Evolutionary conservation across 805 yeast genomes (phyloP), one percentile per base, ranked within the genome.

Genomic region (Candida berthetii): DNA sequence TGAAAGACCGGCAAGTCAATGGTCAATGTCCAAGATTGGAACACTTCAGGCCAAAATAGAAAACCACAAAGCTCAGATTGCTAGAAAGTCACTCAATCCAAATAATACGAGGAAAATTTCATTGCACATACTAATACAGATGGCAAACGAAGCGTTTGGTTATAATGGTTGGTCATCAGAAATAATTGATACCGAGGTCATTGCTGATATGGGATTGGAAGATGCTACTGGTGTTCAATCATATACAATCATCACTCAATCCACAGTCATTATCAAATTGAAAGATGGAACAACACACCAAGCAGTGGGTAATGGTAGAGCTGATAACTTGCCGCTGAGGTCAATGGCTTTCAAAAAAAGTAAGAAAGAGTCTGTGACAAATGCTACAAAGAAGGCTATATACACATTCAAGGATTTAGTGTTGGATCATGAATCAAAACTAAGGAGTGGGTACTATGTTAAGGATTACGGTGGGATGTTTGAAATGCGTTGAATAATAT

Each of bases 201-300:
- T 38, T 14, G 49, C 51, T 5, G 57, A 54, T 31, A 43, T 45
- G 2, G 28, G 28, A 7, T 16, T 3, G 37, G 48, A n/a, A n/a
- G 37, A 31, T 2, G 34, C 24, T 20, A 14, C 22, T 18, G 48
- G 45, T 24, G 43, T 43, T 13, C 32, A 42, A 11, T 42, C 47
- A 14, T 51, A 52, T 41, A 51, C 60, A 2, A 56, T 65, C 3
- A 48, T 53, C 6, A 57, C 65, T 1, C 65, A 66, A 47, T 69
- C 71, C 2, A 56, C 57, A 8, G 85, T 89, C 3, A 67, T 91
- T 20, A 78, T 90, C 2, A 77, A 84, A 0, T 66, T 90, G 32
- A 76, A 75, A 51, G 95, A 86, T 56, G 96, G 96, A 1, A 80
- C 96, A 0, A 84, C 68, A 54, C 88, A 82, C 42, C 93, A 84